Conservation (phyloP, 495 filamentous ascomycete species). For the Talaromyces stipitatus region DNA sequence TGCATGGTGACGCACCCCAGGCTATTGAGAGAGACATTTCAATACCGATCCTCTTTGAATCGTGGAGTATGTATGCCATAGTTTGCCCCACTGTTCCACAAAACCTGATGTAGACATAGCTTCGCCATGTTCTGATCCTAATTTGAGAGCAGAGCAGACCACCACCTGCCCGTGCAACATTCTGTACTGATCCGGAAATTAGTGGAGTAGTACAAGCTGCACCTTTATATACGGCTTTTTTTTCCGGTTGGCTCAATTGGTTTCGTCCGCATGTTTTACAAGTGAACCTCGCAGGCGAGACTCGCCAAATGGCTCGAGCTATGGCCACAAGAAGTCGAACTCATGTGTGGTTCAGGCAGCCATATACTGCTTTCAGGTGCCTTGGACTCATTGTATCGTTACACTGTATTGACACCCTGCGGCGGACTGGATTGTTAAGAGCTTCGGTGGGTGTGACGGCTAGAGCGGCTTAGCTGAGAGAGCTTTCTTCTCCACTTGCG, state of each 20-base stretch:
- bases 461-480: not conserved
- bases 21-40: not conserved
- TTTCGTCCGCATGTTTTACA: not conserved
- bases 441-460: not conserved
- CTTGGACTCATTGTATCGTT: not conserved
- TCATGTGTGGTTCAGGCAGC: not conserved
- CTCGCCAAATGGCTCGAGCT: not conserved
- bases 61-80: not conserved
- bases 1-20: not conserved
- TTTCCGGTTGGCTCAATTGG: not conserved
- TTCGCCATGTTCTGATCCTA: not conserved
- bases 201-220: not conserved
- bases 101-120: not conserved
- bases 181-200: not conserved
- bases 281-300: not conserved
- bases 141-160: not conserved
- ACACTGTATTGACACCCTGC: not conserved
- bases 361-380: not conserved
- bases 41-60: not conserved
- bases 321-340: not conserved
- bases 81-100: not conserved
- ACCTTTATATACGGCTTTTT: not conserved
- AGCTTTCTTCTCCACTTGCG: not conserved
- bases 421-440: not conserved
- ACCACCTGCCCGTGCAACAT: not conserved